Percentiles rank a stretch among this genome's conserved stretches.
phyloP scores from a whole-genome alignment of 2,329 filamentous ascomycete species.

The Neoascochyta sp. region DNA sequence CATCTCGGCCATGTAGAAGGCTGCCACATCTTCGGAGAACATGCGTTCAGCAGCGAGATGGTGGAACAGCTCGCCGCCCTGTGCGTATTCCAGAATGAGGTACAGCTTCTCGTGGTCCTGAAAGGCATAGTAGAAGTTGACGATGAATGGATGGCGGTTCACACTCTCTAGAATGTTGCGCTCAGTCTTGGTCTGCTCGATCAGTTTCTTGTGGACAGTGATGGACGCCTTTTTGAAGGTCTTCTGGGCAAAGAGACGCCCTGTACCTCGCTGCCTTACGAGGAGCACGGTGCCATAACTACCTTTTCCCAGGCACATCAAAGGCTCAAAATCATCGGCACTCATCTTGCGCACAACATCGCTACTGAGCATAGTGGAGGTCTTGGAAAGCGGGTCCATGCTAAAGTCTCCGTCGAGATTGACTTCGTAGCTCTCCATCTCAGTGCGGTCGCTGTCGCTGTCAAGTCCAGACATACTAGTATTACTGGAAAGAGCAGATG shows the following conservation, averaged over 20 bases:
- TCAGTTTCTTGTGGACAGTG: constrained; percentile 89
- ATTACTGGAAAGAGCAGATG: constrained; percentile 50
- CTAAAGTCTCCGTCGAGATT: constrained; percentile 83
- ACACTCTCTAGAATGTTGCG: constrained; percentile 91
- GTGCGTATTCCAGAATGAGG: constrained; percentile 93
- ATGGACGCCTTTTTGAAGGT: constrained; percentile 97
- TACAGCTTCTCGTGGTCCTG: constrained; percentile 98
- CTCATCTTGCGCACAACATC: constrained; percentile 79
- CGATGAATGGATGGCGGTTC: constrained; percentile 94
- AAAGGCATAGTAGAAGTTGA: constrained; percentile 97
- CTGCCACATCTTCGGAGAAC: constrained; percentile 83
- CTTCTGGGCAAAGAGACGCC: constrained; percentile 92
- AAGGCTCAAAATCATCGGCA: constrained; percentile 80
- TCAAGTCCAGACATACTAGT: constrained; percentile 55
- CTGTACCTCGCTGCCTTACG: constrained; percentile 84
- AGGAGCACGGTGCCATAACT: constrained; percentile 93
- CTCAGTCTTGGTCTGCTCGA: constrained; percentile 97
- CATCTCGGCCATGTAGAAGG: constrained; percentile 99
- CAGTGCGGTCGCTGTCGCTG: constrained; percentile 62
- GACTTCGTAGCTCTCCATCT: constrained; percentile 80
- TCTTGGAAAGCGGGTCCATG: constrained; percentile 46
- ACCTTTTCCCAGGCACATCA: constrained; percentile 92
- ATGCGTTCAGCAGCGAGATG: constrained; percentile 91
- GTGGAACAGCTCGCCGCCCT: constrained; percentile 95
- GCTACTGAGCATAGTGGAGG: constrained; percentile 29